Base-by-base conservation (phyloP, 2,329 filamentous ascomycete genomes). In the Monilinia polystroma region DNA sequence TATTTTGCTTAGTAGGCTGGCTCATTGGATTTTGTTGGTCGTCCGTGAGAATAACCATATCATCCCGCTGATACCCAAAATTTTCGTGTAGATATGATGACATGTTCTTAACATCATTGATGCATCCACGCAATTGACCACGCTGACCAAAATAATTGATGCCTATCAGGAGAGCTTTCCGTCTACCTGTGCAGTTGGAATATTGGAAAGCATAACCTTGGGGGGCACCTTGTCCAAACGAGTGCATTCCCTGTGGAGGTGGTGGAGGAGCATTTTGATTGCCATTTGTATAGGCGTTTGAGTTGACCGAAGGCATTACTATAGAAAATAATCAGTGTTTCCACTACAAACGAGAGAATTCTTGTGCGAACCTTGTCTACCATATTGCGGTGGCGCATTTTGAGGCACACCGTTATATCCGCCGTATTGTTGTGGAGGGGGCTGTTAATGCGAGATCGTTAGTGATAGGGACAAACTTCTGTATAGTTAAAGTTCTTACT, bases 91-190 rank as follows among this genome's bases (percentile, higher is more conserved):
- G 82, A 76, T 97, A 98, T 60, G 85, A 85, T 29, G 93, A 96
- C 92, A 98, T 96, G 81, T 97, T 97, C 80, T 93, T 91, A 54
- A 97, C 94, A 77, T 98, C 94, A 76, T 98, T 97, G 82, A 97
- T 97, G 76, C 94, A 98, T 56, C 94, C 94, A 67, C 93, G 85
- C 58, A 97, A 83, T 81, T 97, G 91, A 38, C 93, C 93, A 67
- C 91, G 87, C 80, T 97, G 93, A 63, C 90, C 89, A 76, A 97
- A 97, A 80, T 98, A 97, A 80, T 97, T 97, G 82, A 97, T 97
- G 66, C 94, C 94, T 72, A 97, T 94, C 69, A 98, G 80, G 41
- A 97, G 81, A 5, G 93, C 94, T 81, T 97, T 97, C 76, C 93
- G 84, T 73, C 88, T 87, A 56, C 93, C 94, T 6, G 90, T 96